phyloP scores from a whole-genome alignment of 768 basidiomycete species.

The Kondoa malvinella region DNA sequence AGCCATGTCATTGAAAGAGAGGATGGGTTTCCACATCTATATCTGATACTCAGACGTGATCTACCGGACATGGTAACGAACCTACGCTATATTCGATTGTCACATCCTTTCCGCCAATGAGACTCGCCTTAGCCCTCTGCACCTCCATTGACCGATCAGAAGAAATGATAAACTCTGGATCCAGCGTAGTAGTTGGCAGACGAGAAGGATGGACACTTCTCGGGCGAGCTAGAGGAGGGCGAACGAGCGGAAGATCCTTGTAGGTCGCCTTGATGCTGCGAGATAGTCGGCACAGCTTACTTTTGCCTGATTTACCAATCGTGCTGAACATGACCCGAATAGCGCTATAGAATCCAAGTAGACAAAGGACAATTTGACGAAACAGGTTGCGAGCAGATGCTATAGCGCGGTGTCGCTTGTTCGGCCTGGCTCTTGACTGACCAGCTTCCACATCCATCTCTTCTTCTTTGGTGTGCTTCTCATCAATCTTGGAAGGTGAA shows the following conservation, averaged over 20 bases:
- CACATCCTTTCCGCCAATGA: background rate
- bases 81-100: slow-evolving; percentile 3
- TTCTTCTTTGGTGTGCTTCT: background rate
- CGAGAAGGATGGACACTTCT: background rate
- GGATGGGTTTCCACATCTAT: background rate
- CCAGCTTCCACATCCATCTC: background rate
- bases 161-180: slow-evolving; percentile 1
- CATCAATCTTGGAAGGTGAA: background rate
- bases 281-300: background rate
- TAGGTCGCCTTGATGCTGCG: background rate
- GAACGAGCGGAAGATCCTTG: background rate
- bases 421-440: background rate
- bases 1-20: too few species aligned
- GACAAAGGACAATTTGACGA: background rate
- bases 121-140: background rate
- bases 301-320: background rate
- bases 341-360: background rate
- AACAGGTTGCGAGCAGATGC: background rate
- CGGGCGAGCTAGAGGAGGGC: background rate
- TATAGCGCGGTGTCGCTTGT: background rate
- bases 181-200: background rate
- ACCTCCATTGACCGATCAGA: background rate
- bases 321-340: background rate
- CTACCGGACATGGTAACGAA: background rate
- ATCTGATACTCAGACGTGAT: background rate